Base-by-base conservation (phyloP, 2,329 filamentous ascomycete genomes). In the Colletotrichum salicis region DNA sequence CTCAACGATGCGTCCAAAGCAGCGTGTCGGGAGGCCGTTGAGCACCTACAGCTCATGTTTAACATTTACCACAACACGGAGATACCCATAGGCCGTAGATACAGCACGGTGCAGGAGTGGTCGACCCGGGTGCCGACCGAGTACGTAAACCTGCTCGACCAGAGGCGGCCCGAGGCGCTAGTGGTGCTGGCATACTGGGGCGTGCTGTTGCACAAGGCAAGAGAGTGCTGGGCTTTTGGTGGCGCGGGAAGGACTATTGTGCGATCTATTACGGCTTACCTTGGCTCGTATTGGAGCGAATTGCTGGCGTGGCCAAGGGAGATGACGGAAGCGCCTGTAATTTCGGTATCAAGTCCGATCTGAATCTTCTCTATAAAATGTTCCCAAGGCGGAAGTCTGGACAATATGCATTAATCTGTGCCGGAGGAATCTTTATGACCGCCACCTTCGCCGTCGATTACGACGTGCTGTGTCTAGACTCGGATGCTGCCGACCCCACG, bases 111-210 rank as follows among this genome's bases (percentile, higher is more conserved):
- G 0, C 65, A 70, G 13, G 70, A 72, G 19, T 86, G 82, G 82
- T 78, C 79, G 1, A 78, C 81, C 22, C 76, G 82, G 62, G 73
- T 83, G 15, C 74, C 77, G 3, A 75, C 74, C 15, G 77, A 79
- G 11, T 85, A 83, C 57, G 79, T 82, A 4, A 74, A 67, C 8
- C 75, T 84, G 62, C 73, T 86, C 8, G 76, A 79, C 15, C 70
- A 76, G 41, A 77, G 79, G 48, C 74, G 77, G 3, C 81, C 83
- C 0, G 85, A 86, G 73, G 84, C 84, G 1, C 66, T 83, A 29
- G 77, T 78, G 1, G 75, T 82, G 2, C 72, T 87, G 10, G 81
- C 80, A 4, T 83, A 84, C 72, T 86, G 84, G 74, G 84, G 82
- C 2, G 78, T 83, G 4, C 75, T 85, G 41, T 73, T 87, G 35